A percentile compares a stretch with the other conserved stretches of the same genome.
phyloP scores from a whole-genome alignment of 208 protist genomes.

The Leishmania tropica region DNA sequence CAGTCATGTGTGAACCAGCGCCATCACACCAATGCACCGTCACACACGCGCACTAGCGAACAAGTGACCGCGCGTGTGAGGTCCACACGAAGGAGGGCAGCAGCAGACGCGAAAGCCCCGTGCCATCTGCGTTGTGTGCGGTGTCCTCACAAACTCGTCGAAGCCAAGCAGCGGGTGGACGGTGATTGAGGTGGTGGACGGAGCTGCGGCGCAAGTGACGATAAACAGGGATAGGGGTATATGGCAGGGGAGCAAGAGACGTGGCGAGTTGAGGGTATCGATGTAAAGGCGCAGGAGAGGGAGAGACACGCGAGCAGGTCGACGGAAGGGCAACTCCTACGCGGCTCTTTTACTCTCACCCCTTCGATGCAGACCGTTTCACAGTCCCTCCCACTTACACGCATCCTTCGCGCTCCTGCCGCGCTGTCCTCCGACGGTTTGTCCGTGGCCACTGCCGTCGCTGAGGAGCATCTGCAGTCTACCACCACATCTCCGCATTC shows the following conservation, averaged over 20 bases:
- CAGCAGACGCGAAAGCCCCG: neutral
- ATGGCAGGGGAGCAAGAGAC: neutral
- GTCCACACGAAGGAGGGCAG: neutral
- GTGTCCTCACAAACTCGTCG: neutral
- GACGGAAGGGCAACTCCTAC: neutral
- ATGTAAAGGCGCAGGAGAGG: neutral
- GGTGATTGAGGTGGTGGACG: neutral
- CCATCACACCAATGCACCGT: neutral
- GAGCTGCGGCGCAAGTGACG: neutral
- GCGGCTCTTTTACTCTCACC: neutral
- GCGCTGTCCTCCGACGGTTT: neutral
- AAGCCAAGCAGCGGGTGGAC: neutral
- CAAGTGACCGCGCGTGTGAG: too few relatives aligned
- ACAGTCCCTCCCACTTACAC: neutral
- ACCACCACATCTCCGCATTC: neutral
- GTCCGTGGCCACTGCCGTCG: neutral
- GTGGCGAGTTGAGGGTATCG: neutral
- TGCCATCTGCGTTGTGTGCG: neutral
- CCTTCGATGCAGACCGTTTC: neutral
- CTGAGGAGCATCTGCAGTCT: neutral
- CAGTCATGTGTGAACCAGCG: neutral
- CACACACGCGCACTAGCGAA: neutral
- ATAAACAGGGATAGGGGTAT: neutral
- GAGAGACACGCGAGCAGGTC: neutral
- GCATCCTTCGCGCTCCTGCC: neutral